Percentiles rank a stretch among this genome's conserved stretches.
Evolutionary conservation across 2,329 filamentous ascomycete genomes (phyloP).

Genomic region (Colletotrichum orchidophilum): DNA sequence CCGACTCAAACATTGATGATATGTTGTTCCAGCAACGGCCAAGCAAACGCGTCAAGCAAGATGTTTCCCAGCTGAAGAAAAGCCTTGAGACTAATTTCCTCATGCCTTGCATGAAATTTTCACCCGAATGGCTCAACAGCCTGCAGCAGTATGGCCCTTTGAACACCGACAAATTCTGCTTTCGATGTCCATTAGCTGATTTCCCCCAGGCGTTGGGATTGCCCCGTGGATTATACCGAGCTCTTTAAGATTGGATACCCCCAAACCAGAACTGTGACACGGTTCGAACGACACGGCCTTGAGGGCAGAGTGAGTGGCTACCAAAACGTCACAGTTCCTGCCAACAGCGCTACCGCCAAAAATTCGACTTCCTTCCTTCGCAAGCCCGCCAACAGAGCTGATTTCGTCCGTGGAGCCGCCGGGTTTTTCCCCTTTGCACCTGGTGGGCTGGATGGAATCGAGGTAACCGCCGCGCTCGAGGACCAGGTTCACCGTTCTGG

Average conservation of each 20-base stretch:
- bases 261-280: conserved; percentile 92
- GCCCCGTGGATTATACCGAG: conserved; percentile 80
- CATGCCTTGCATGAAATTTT: conserved; percentile 82
- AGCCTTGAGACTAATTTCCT: conserved; percentile 82
- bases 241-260: conserved; percentile 89
- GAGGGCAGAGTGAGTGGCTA: conserved; percentile 95
- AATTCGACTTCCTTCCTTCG: conserved; percentile 90
- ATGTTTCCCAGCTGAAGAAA: conserved; percentile 71
- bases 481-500: conserved; percentile 69
- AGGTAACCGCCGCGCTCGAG: conserved; percentile 85
- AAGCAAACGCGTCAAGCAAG: conserved; percentile 56
- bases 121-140: conserved; percentile 84
- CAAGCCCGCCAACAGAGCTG: conserved; percentile 85
- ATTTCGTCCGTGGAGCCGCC: conserved; percentile 91
- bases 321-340: conserved; percentile 90
- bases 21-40: conserved; percentile 60
- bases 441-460: conserved; percentile 86
- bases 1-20: conserved; percentile 58
- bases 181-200: not conserved
- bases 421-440: conserved; percentile 96
- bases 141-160: conserved; percentile 73
- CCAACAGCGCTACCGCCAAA: conserved; percentile 89
- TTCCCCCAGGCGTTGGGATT: conserved; percentile 72
- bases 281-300: conserved; percentile 89
- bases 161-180: not conserved